Percentiles rank a stretch among this genome's conserved stretches.
Evolutionary conservation across 768 basidiomycete genomes (phyloP).

Genomic region (Hericium coralloides): DNA sequence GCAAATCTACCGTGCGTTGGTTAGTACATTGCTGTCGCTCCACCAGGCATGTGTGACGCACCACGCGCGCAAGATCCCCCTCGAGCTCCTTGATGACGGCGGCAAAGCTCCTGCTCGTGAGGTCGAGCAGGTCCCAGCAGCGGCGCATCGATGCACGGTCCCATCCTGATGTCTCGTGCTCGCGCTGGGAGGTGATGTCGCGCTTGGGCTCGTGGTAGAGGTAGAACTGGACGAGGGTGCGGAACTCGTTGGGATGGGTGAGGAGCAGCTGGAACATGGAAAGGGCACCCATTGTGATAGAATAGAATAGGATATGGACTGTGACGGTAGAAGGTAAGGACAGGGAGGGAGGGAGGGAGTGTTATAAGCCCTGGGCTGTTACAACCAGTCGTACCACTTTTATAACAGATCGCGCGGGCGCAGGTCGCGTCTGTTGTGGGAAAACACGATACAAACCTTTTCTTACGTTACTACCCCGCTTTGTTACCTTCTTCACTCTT

Average conservation of each 20-base stretch:
- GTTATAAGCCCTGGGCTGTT: neutral
- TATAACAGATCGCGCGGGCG: too few species aligned
- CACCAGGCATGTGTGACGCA: conserved; percentile 34
- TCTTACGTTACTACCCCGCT: too few species aligned
- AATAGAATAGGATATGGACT: neutral
- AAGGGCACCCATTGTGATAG: conserved; percentile 37
- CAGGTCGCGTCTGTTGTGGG: too few species aligned
- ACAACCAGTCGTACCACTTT: neutral
- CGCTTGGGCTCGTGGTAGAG: conserved; percentile 75
- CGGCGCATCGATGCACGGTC: conserved; percentile 77
- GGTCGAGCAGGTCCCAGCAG: conserved; percentile 87
- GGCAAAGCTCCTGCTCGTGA: conserved; percentile 83
- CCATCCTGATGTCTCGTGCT: conserved; percentile 79
- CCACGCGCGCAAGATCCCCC: conserved; percentile 86
- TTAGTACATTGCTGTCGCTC: neutral
- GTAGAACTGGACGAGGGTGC: conserved; percentile 73
- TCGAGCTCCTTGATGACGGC: conserved; percentile 95
- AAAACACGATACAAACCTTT: too few species aligned
- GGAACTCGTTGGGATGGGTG: conserved; percentile 79
- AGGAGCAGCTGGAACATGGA: conserved; percentile 61
- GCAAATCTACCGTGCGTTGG: conserved; percentile 52
- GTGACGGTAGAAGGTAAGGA: neutral
- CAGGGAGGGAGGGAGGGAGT: neutral
- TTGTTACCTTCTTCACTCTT: too few species aligned
- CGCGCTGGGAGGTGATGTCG: conserved; percentile 67